A percentile compares a stretch with the other conserved stretches of the same genome.
These are phyloP conservation scores for Elaphomyces granulatus DNA, from an alignment of 495 filamentous ascomycete genomes.

Conservation along the genomic window DNA sequence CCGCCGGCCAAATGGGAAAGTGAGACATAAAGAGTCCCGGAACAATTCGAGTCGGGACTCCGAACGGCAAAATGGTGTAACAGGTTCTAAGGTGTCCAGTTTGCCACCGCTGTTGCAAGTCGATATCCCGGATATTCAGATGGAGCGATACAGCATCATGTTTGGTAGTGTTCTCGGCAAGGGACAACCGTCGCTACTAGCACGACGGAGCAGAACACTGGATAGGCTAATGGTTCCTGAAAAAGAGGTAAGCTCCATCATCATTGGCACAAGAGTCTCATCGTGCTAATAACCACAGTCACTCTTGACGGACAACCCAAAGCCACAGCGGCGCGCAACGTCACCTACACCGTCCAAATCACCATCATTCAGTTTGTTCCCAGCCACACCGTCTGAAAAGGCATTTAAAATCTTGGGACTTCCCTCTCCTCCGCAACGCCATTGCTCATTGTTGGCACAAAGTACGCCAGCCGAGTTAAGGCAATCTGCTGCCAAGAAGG, in stretches of 20 bases:
- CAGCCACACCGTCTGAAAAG: slow-evolving; percentile 24
- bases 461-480: too few relatives aligned
- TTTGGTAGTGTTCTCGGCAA: slow-evolving; percentile 60
- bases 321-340: slow-evolving; percentile 35
- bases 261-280: not conserved
- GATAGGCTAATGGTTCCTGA: slow-evolving; percentile 43
- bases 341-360: slow-evolving; percentile 45
- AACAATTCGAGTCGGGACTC: not conserved
- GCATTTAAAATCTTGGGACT: too few relatives aligned
- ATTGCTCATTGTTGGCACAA: too few relatives aligned
- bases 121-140: slow-evolving; percentile 62
- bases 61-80: slow-evolving; percentile 1
- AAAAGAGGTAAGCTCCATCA: slow-evolving; percentile 14
- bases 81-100: slow-evolving; percentile 4
- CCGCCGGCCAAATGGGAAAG: too few relatives aligned
- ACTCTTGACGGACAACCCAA: slow-evolving; percentile 6
- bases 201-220: slow-evolving; percentile 53
- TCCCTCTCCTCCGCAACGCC: too few relatives aligned
- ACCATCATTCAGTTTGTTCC: slow-evolving; percentile 51
- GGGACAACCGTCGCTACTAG: slow-evolving; percentile 36
- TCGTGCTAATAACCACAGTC: not conserved
- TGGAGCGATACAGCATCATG: slow-evolving; percentile 94
- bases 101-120: slow-evolving; percentile 42
- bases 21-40: too few relatives aligned
- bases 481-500: too few relatives aligned